Evolutionary conservation across 2,329 filamentous ascomycete species (phyloP), one percentile per base, ranked within the genome.

Genomic region (Diaporthe helianthi): DNA sequence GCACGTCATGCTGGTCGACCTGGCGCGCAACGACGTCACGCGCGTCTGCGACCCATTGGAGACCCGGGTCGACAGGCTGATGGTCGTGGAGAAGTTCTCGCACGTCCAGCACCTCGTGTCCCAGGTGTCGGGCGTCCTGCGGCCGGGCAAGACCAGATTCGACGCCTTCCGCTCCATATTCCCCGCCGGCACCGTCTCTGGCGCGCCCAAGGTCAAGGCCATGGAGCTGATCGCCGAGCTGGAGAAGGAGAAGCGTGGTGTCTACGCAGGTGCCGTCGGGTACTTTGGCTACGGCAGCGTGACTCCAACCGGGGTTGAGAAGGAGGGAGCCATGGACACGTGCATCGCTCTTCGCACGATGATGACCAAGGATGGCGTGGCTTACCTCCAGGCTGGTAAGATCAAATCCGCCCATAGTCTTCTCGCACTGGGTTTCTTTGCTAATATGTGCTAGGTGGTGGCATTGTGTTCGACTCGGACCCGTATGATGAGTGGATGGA

Each of bases 191-290:
- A 99, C 96, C 0, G 95, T 98, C 36, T 96, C 92, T 22, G 96
- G 96, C 5, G 95, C 96, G 4, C 96, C 96, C 69, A 99, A 99
- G 83, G 94, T 99, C 67, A 89, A 91, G 72, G 96, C 96, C 3
- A 99, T 99, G 96, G 93, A 98, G 82, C 85, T 99, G 71, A 99
- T 99, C 76, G 94, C 93, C 55, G 95, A 98, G 82, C 83, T 98
- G 55, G 96, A 99, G 82, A 84, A 87, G 73, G 96, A 99, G 86
- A 98, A 98, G 85, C 87, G 96, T 67, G 95, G 96, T 49, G 89
- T 98, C 47, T 99, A 99, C 78, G 96, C 96, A 10, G 96, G 96
- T 33, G 96, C 96, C 0, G 95, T 98, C 0, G 96, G 96, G 2
- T 99, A 98, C 82, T 99, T 98, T 80, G 95, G 95, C 12, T 98